Evolutionary conservation across 2,329 filamentous ascomycete genomes (phyloP).

Genomic region (Blumeria hordei): DNA sequence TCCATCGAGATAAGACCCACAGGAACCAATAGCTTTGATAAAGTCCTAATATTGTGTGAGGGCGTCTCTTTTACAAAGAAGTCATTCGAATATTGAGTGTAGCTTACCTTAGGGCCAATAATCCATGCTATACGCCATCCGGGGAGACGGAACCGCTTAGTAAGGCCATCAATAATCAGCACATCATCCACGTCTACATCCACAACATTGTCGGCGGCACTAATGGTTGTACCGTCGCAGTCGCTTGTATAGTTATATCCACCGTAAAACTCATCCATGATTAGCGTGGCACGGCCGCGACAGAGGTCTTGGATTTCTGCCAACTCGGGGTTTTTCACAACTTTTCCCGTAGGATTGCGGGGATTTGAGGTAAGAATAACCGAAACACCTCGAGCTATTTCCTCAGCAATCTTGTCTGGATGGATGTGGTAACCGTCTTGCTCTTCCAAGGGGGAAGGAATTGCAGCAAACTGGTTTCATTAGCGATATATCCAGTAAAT

Average conservation of each 20-base stretch:
- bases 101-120: constrained; percentile 47
- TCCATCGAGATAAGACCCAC: constrained; percentile 82
- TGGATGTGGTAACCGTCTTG: constrained; percentile 85
- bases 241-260: constrained; percentile 89
- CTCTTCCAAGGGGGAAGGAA: constrained; percentile 63
- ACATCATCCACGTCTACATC: constrained; percentile 83
- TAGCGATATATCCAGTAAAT: not conserved
- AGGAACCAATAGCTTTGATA: constrained; percentile 76
- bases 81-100: not conserved
- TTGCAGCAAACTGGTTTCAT: constrained; percentile 44
- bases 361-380: constrained; percentile 92
- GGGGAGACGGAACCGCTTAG: constrained; percentile 86
- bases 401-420: constrained; percentile 75
- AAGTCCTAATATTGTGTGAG: constrained; percentile 32
- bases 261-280: constrained; percentile 91
- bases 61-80: constrained; percentile 1
- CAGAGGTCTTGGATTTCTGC: constrained; percentile 83
- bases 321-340: constrained; percentile 64
- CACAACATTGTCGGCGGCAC: constrained; percentile 67
- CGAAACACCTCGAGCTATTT: constrained; percentile 63
- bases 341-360: constrained; percentile 76
- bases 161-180: constrained; percentile 82
- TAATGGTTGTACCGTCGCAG: constrained; percentile 78
- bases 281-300: constrained; percentile 69
- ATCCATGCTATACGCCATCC: constrained; percentile 97